phyloP scores from a whole-genome alignment of 2,329 filamentous ascomycete genomes.

The Penicillium brasilianum region DNA sequence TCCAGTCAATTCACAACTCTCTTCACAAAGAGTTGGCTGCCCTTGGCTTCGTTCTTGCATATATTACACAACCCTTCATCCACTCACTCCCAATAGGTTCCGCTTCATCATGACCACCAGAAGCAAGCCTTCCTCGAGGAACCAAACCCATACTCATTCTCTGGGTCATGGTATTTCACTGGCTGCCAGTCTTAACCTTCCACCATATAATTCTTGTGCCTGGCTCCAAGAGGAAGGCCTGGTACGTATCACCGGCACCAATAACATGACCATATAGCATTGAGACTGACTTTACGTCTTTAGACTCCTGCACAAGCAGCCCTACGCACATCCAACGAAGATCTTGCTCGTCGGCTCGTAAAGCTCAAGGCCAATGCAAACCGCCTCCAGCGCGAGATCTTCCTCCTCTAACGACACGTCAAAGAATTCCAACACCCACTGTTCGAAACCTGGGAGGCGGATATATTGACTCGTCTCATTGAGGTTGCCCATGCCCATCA shows the following conservation, averaged over 20 bases:
- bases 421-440: conserved; percentile 33
- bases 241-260: not conserved
- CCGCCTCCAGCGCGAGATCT: conserved; percentile 34
- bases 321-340: conserved; percentile 34
- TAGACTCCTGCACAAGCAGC: conserved; percentile 24
- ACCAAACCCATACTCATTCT: not conserved
- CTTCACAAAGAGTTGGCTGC: not conserved
- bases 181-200: not conserved
- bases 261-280: not conserved
- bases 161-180: not conserved
- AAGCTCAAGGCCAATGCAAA: conserved; percentile 28
- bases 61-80: not conserved
- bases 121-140: not conserved
- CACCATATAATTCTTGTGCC: not conserved
- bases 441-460: conserved; percentile 42
- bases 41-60: not conserved
- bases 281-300: not conserved
- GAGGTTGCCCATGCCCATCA: conserved; percentile 36
- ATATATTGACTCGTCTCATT: conserved; percentile 43
- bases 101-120: conserved; percentile 1
- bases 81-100: not conserved
- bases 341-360: conserved; percentile 32
- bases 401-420: conserved; percentile 34
- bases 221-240: not conserved
- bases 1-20: not conserved